Conservation (phyloP, 495 filamentous ascomycete genomes). For the Opeltia flavorubescens region DNA sequence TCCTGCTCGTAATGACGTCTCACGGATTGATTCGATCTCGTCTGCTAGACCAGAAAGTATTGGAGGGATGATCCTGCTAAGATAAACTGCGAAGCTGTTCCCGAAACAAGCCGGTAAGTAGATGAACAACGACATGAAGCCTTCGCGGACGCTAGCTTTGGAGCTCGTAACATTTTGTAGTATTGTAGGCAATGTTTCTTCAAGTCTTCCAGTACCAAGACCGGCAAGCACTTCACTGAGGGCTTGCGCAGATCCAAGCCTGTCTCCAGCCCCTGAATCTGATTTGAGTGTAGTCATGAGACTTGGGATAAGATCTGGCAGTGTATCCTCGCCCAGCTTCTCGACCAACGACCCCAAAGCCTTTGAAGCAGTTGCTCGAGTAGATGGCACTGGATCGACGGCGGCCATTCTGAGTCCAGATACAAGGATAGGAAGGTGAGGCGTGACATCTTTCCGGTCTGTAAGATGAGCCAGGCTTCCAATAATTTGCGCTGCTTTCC, state of each 20-base stretch:
- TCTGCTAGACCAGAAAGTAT: constrained; percentile 91
- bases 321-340: constrained; percentile 91
- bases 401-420: constrained; percentile 77
- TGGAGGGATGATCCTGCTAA: constrained; percentile 89
- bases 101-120: constrained; percentile 98
- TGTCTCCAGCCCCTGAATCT: constrained; percentile 87
- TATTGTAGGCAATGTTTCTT: constrained; percentile 93
- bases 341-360: constrained; percentile 89
- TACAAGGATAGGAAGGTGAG: constrained; percentile 85
- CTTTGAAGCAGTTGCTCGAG: constrained; percentile 92
- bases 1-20: constrained; percentile 84
- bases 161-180: constrained; percentile 88
- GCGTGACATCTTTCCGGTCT: constrained; percentile 81
- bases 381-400: constrained; percentile 91
- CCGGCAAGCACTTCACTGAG: constrained; percentile 94
- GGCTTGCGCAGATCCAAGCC: constrained; percentile 90
- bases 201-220: constrained; percentile 76
- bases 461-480: constrained; percentile 94
- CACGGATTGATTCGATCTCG: constrained; percentile 86
- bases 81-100: constrained; percentile 93
- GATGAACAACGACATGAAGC: constrained; percentile 99
- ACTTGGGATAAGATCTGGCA: constrained; percentile 93
- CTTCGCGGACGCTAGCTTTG: constrained; percentile 82
- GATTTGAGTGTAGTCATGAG: constrained; percentile 97
- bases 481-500: constrained; percentile 92